Percentiles rank a stretch among this genome's conserved stretches.
Evolutionary conservation across 305 asterid species (phyloP).

Genomic region (Fraxinus sp.): DNA sequence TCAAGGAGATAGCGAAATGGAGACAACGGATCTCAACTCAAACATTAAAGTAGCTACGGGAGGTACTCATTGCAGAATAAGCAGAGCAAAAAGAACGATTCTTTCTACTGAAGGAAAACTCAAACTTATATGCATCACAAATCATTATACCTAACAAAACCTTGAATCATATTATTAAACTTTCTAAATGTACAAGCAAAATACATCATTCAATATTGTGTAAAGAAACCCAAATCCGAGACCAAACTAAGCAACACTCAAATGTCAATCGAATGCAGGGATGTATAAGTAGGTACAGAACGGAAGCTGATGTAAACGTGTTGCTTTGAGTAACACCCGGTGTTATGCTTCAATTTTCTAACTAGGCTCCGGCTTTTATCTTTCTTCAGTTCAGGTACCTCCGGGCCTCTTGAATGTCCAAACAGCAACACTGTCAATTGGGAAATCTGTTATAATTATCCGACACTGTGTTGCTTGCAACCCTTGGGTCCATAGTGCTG

Average conservation of each 20-base stretch:
- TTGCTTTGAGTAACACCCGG: background rate
- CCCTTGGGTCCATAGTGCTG: conserved; percentile 81
- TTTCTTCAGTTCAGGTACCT: background rate
- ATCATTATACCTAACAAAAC: background rate
- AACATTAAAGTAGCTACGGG: background rate
- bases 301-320: background rate
- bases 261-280: background rate
- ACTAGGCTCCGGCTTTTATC: background rate
- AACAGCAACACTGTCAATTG: background rate
- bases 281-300: background rate
- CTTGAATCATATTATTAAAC: background rate
- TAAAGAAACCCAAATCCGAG: background rate
- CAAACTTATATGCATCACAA: background rate
- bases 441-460: conserved; percentile 18
- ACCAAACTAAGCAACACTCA: background rate
- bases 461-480: conserved; percentile 79
- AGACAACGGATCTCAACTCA: background rate
- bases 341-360: background rate
- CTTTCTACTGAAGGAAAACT: background rate
- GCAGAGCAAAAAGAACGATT: background rate
- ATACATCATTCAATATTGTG: background rate
- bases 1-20: background rate
- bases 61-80: background rate
- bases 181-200: background rate
- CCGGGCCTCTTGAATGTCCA: background rate